Base-by-base conservation (phyloP, 1,139 yeast genomes). In the Yamadazyma triangularis region DNA sequence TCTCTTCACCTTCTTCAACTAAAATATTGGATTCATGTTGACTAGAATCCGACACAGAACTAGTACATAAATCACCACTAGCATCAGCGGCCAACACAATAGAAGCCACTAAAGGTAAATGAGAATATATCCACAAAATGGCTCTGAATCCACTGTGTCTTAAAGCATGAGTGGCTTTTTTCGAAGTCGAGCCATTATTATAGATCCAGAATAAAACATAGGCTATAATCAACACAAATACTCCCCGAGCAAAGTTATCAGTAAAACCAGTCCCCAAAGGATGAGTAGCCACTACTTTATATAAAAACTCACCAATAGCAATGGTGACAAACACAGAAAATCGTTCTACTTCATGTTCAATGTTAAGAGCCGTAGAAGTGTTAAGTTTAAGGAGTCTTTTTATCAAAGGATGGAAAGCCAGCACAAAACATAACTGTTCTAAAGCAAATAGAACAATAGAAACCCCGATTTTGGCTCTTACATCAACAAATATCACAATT, bases 311-410 rank as follows among this genome's bases (percentile, higher is more conserved):
- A 16, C 86, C 86, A 42, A 79, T 63, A 6, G 83, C 83, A 54
- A 79, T 77, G 39, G 79, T 72, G 32, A 66, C 78, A 47, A 79
- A 78, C 0, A 77, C 73, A 2, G 70, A 64, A 45, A 66, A 68
- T 35, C 86, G 53, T 48, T 79, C 86, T 13, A 75, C 81, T 45
- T 77, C 84, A 45, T 79, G 85, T 44, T 78, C 84, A 35, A 79
- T 73, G 45, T 77, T 78, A 36, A 77, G 51, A 0, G 85, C 85
- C 0, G 86, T 77, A 4, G 80, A 70, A 34, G 63, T 66, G 9
- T 62, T 64, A 30, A 72, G 47, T 5, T 58, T 51, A 42, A 77
- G 35, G 15, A 53, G 12, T 28, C 48, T 59, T 44, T 76, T 77
- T 32, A 64, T 53, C 48, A 49, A 46, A 2, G 83, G 82, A 40